Conservation (phyloP, 495 filamentous ascomycete species). For the Xylaria bambusicola region DNA sequence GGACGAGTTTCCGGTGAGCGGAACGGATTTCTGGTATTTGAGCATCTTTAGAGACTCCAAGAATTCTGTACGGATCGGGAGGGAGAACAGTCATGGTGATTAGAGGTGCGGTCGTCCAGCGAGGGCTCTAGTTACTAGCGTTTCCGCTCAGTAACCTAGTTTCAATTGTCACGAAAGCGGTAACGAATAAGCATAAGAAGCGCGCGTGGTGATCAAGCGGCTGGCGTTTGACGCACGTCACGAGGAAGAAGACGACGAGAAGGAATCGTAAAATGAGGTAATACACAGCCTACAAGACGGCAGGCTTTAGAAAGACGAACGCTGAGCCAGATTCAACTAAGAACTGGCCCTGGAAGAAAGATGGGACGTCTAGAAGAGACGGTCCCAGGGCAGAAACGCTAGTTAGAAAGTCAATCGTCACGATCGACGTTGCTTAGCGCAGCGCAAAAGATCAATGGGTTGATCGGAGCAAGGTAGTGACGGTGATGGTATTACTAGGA, state of each 20-base stretch:
- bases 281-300: constrained; percentile 25
- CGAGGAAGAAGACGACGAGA: constrained; percentile 11
- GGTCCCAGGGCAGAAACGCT: constrained; percentile 21
- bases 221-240: constrained; percentile 21
- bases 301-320: constrained; percentile 17
- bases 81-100: constrained; percentile 66
- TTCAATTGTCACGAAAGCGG: constrained; percentile 18
- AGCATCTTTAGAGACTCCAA: constrained; percentile 77
- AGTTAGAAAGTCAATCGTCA: constrained; percentile 17
- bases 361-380: constrained; percentile 12
- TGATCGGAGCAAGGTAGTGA: constrained; percentile 17
- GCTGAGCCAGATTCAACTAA: constrained; percentile 35
- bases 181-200: constrained; percentile 13
- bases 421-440: constrained; percentile 12
- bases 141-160: constrained; percentile 7
- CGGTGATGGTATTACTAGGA: constrained; percentile 19
- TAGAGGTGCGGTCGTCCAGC: constrained; percentile 23
- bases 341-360: constrained; percentile 26
- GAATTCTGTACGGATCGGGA: constrained; percentile 78
- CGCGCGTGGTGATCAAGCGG: constrained; percentile 19
- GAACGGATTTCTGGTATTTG: constrained; percentile 71
- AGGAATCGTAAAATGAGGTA: constrained; percentile 19
- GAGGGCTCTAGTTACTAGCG: constrained; percentile 11
- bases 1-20: constrained; percentile 86
- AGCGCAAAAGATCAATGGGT: background rate